Evolutionary conservation across 306 rosid genomes (phyloP), one percentile per base, ranked within the genome.

Genomic region (Prunus davidiana): DNA sequence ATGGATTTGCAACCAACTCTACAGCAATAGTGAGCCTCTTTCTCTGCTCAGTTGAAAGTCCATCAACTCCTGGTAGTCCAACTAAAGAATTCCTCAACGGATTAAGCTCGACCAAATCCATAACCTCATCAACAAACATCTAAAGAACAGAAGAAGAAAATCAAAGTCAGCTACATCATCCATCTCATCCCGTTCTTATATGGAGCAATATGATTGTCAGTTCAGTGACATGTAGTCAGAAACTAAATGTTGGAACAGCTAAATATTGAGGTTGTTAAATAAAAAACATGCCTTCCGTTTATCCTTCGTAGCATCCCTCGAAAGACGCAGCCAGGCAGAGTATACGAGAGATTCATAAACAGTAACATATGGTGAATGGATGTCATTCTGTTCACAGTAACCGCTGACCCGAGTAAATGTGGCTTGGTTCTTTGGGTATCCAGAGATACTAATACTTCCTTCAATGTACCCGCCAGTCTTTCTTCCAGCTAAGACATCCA

Each of bases 311-410:
- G 92, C 86, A 75, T 92, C 98, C 78, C 76, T 71, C 24, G 93
- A 77, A 32, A 92, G 86, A 25, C 96, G 86, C 16, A 94, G 91
- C 89, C 87, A 90, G 54, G 98, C 97, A 15, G 98, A 94, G 73
- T 89, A 94, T 6, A 92, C 72, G 67, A 94, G 78, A 38, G 98
- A 94, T 78, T 94, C 96, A 22, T 65, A 70, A 30, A 94, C 83
- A 13, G 97, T 94, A 47, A 94, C 96, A 84, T 88, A 89, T 18
- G 98, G 98, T 54, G 98, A 94, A 81, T 94, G 98, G 64, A 90
- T 89, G 71, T 94, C 97, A 46, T 82, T 94, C 75, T 94, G 97
- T 72, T 94, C 97, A 70, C 98, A 94, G 58, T 92, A 94, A 6
- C 98, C 97, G 45, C 92, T 87, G 79, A 89, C 85, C 69, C 97